Base-by-base conservation (phyloP, 306 rosid genomes). In the Abrus precatorius region DNA sequence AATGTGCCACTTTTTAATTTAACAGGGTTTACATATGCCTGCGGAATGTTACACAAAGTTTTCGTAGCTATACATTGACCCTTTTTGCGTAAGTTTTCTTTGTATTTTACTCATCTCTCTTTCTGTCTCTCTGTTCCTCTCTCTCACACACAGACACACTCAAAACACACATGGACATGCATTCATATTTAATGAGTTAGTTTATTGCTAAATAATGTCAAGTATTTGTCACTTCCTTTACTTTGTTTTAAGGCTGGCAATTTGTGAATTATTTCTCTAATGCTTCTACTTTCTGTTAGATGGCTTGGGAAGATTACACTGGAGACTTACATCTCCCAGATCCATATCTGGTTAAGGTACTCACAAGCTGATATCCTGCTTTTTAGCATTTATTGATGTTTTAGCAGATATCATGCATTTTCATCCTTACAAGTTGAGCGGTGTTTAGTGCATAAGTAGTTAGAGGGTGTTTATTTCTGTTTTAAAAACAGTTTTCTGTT, bases 281-380 rank as follows among this genome's bases (percentile, higher is more conserved):
- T 75, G 69, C 27, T 49, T 56, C 72, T 61, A 56, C 62, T 32
- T 57, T 77, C 65, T 80, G 48, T 62, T 86, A 95, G 99, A 77
- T 95, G 99, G 99, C 97, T 95, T 82, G 99, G 99, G 69, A 95
- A 95, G 97, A 68, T 95, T 66, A 93, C 99, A 4, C 87, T 95
- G 83, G 99, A 93, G 85, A 95, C 99, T 69, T 95, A 95, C 88
- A 95, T 95, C 84, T 91, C 97, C 54, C 99, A 95, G 82, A 84
- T 95, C 89, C 99, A 95, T 72, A 92, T 93, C 80, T 95, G 99
- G 99, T 84, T 95, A 82, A 93, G 99, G 99, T 94, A 94, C 32
- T 54, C 49, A 10, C 7, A 75, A 79, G 59, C 49, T 43, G 40
- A 72, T 82, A 52, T 45, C 38, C 64, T 77, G 43, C 79, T 55